Conservation (phyloP, 306 rosid species). For the Hippophae rhamnoides region DNA sequence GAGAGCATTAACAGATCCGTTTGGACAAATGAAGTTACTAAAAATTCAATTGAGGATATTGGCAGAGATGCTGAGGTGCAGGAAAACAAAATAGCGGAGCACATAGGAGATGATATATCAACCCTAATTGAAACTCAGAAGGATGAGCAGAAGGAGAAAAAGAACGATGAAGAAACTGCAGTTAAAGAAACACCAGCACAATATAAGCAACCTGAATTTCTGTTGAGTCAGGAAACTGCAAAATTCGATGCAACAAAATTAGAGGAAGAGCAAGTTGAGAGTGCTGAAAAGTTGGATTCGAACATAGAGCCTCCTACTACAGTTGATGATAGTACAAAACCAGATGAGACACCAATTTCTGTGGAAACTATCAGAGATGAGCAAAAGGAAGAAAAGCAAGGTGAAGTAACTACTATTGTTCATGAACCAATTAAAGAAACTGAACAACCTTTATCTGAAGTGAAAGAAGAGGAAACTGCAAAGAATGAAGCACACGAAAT, state of each 20-base stretch:
- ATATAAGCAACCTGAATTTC: too few relatives aligned
- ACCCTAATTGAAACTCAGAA: too few relatives aligned
- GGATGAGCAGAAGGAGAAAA: too few relatives aligned
- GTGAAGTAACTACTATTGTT: constrained; percentile 25
- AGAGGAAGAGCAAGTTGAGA: too few relatives aligned
- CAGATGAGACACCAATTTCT: constrained; percentile 3
- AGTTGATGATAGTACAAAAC: too few relatives aligned
- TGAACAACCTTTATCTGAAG: constrained; percentile 38
- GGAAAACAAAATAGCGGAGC: constrained; percentile 14
- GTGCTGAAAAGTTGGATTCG: too few relatives aligned
- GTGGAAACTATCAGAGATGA: constrained; percentile 20
- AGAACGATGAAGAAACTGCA: too few relatives aligned
- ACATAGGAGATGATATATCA: constrained; percentile 8
- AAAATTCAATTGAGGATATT: constrained; percentile 9
- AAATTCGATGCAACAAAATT: too few relatives aligned
- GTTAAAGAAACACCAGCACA: too few relatives aligned
- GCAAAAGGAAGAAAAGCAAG: constrained; percentile 27
- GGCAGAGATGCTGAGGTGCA: constrained; percentile 13
- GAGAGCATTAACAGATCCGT: constrained; percentile 9
- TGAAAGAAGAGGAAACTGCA: constrained; percentile 29
- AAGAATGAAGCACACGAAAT: constrained; percentile 5
- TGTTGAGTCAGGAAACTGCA: too few relatives aligned
- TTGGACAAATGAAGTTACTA: constrained; percentile 6
- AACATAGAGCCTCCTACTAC: too few relatives aligned
- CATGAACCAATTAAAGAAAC: constrained; percentile 24